Evolutionary conservation across 2,329 filamentous ascomycete species (phyloP), one percentile per base, ranked within the genome.

Genomic region (Colletotrichum gloeosporioides): DNA sequence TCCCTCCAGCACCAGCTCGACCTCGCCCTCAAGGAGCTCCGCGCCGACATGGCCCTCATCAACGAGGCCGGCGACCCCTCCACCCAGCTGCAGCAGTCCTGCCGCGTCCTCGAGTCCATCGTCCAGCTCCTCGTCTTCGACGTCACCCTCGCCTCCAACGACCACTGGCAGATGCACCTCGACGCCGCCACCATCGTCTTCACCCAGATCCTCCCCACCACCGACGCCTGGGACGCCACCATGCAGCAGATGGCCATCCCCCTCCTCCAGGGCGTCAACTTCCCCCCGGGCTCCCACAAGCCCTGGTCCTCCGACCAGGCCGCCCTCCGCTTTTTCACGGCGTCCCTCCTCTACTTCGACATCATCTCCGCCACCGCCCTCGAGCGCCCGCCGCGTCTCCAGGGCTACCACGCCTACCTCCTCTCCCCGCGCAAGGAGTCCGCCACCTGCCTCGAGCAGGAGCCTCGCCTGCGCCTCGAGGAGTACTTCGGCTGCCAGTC

Each of bases 61-160:
- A 85, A 84, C 76, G 77, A 80, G 36, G 80, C 82, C 27, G 82
- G 81, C 32, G 78, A 82, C 18, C 44, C 44, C n/a, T 78, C 75
- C 6, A 80, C 82, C 3, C 81, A 84, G 29, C 81, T 83, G 12
- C 78, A 79, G 22, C 83, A 86, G 68, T 82, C 80, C 67, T 82
- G 87, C 18, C 80, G 83, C 9, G 85, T 89, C 25, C 84, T 91
- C 79, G 87, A 89, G 79, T 87, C 86, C 79, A 88, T 91, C 78
- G 80, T 90, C 39, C 89, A 91, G 79, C 85, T 91, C 71, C 86
- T 90, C 68, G 86, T 88, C 75, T 91, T 91, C 77, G 89, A 91
- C 80, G 83, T 88, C 25, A 84, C 85, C 9, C 85, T 85, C 5
- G 84, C 83, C 61, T 87, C 86, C 77, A 88, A 87, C 66, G 84